Evolutionary conservation across 2,329 filamentous ascomycete species (phyloP).

Genomic region (Aschersonia sp.): DNA sequence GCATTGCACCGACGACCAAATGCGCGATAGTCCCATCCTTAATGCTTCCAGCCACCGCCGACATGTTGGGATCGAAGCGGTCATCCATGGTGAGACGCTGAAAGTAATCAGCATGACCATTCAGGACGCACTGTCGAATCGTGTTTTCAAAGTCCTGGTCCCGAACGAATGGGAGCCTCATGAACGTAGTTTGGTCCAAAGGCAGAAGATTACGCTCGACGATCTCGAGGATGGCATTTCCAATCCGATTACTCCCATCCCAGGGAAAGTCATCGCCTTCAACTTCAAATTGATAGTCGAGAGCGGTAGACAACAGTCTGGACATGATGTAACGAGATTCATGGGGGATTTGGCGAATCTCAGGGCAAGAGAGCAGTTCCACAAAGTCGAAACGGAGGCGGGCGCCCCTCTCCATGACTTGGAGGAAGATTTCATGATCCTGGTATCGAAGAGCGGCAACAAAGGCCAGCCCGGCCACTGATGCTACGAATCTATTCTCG

Average conservation of each 20-base stretch:
- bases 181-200: conserved; percentile 1
- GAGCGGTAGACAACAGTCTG: not conserved
- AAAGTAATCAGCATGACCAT: conserved; percentile 12
- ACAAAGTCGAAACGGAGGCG: not conserved
- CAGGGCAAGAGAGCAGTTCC: not conserved
- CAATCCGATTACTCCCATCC: not conserved
- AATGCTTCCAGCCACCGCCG: conserved; percentile 2
- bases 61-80: conserved; percentile 15
- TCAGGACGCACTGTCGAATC: conserved; percentile 4
- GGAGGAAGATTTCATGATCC: not conserved
- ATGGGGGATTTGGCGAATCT: not conserved
- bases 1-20: conserved; percentile 12
- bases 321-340: not conserved
- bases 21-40: conserved; percentile 15
- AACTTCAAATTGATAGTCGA: conserved; percentile 1
- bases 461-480: conserved; percentile 1
- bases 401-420: not conserved
- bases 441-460: conserved; percentile 1
- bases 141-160: conserved; percentile 7
- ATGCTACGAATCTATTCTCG: not conserved
- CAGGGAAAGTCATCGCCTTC: not conserved
- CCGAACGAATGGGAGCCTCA: conserved; percentile 4
- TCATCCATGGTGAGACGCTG: conserved; percentile 14
- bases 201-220: conserved; percentile 5
- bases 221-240: not conserved